Conservation (phyloP, 495 filamentous ascomycete species). For the Apiosordaria backusii region DNA sequence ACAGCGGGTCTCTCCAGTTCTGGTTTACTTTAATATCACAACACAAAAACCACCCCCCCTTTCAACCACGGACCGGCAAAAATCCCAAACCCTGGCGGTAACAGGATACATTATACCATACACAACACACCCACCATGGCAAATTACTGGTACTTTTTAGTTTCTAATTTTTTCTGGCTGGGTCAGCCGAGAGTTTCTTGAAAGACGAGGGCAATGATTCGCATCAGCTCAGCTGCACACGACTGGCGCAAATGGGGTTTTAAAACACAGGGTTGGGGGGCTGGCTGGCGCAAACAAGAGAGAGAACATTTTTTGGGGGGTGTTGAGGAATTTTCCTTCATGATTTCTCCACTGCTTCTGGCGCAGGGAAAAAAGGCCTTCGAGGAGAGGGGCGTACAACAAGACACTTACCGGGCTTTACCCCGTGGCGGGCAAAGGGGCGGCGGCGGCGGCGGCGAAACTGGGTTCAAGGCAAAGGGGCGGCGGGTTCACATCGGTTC, state of each 20-base stretch:
- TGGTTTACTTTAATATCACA: constrained; percentile 7
- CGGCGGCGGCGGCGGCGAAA: background rate
- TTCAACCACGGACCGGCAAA: background rate
- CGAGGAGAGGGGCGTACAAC: background rate
- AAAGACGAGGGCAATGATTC: background rate
- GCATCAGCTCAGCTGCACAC: too few species aligned
- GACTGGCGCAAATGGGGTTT: background rate
- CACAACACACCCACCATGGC: background rate
- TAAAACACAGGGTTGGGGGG: background rate
- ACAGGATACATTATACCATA: constrained; percentile 9
- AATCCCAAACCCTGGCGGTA: constrained; percentile 24
- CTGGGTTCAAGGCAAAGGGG: background rate
- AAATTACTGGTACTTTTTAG: constrained; percentile 23
- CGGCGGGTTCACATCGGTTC: background rate
- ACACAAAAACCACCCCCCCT: background rate
- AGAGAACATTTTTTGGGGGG: too few species aligned
- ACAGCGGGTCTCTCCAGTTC: constrained; percentile 8
- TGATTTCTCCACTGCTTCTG: background rate
- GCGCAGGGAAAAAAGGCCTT: too few species aligned
- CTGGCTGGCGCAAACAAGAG: background rate
- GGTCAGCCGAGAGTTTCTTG: constrained; percentile 1
- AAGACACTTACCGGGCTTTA: background rate
- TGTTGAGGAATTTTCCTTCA: background rate
- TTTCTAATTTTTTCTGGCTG: constrained; percentile 15
- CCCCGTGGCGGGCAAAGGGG: background rate